Evolutionary conservation across 495 filamentous ascomycete species (phyloP).

Genomic region (Talaromyces borbonicus): DNA sequence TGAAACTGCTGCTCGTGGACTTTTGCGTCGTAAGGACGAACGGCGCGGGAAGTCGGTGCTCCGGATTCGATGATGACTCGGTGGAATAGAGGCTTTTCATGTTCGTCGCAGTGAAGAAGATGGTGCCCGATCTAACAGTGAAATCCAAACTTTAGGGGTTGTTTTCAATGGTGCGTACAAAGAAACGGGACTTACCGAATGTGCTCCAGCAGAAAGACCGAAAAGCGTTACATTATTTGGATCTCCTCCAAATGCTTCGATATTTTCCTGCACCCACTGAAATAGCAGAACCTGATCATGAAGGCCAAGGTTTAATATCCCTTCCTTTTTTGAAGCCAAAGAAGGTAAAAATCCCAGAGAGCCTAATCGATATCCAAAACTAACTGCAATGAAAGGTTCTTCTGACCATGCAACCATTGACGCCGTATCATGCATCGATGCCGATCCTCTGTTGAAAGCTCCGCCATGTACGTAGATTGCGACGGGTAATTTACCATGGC

Average conservation of each 20-base stretch:
- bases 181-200: constrained; percentile 21
- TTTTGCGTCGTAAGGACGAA: constrained; percentile 42
- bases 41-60: constrained; percentile 48
- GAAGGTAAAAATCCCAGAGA: constrained; percentile 43
- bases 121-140: constrained; percentile 50
- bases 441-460: constrained; percentile 38
- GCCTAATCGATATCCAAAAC: constrained; percentile 47
- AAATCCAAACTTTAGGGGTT: constrained; percentile 1
- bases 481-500: constrained; percentile 40
- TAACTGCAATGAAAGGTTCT: constrained; percentile 50
- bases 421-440: constrained; percentile 20
- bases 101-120: constrained; percentile 40
- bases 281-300: constrained; percentile 47
- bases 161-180: neutral
- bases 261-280: constrained; percentile 51
- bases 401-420: constrained; percentile 1
- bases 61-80: constrained; percentile 58
- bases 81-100: constrained; percentile 37
- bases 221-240: constrained; percentile 52
- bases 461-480: constrained; percentile 63
- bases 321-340: constrained; percentile 21
- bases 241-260: constrained; percentile 43
- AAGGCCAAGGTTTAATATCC: constrained; percentile 47
- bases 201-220: constrained; percentile 48
- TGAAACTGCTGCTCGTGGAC: constrained; percentile 52